These are phyloP conservation scores for Begonia masoniana DNA, from an alignment of 306 rosid species.

Conservation along the genomic window DNA sequence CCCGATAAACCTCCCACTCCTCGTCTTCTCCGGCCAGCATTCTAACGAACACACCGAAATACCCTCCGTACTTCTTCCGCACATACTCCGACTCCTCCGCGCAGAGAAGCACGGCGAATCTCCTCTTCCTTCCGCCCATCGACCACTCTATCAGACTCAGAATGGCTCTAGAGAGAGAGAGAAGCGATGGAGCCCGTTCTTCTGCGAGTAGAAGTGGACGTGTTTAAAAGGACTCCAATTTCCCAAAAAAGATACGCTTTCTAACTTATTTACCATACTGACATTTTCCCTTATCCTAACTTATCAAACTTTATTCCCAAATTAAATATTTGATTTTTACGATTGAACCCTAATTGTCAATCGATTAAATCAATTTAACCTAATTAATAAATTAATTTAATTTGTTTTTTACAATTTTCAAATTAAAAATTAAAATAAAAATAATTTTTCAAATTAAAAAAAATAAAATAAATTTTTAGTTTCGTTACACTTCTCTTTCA, in stretches of 20 bases:
- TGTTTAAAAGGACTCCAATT: not conserved
- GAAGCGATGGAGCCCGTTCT: not conserved
- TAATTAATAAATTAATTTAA: too few species aligned
- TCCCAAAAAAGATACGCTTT: not conserved
- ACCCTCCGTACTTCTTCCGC: conserved; percentile 61
- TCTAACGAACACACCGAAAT: conserved; percentile 51
- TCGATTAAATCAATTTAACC: too few species aligned
- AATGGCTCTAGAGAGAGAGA: conserved; percentile 1
- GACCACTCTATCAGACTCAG: not conserved
- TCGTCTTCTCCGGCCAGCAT: conserved; percentile 74
- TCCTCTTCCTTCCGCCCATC: conserved; percentile 17
- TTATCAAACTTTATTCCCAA: too few species aligned
- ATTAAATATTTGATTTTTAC: too few species aligned
- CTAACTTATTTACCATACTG: not conserved
- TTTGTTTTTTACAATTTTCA: too few species aligned
- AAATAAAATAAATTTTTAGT: too few species aligned
- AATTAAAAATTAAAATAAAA: too few species aligned
- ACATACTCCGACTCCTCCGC: conserved; percentile 86
- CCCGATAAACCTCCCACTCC: conserved; percentile 55
- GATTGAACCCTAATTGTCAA: too few species aligned
- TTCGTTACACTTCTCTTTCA: too few species aligned
- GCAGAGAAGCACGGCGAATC: conserved; percentile 53
- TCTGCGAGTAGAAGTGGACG: too few species aligned
- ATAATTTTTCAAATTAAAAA: too few species aligned
- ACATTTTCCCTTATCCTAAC: not conserved